Evolutionary conservation across 805 yeast species (phyloP), one percentile per base, ranked within the genome.

Genomic region (Cyberlindnera subsufficiens): DNA sequence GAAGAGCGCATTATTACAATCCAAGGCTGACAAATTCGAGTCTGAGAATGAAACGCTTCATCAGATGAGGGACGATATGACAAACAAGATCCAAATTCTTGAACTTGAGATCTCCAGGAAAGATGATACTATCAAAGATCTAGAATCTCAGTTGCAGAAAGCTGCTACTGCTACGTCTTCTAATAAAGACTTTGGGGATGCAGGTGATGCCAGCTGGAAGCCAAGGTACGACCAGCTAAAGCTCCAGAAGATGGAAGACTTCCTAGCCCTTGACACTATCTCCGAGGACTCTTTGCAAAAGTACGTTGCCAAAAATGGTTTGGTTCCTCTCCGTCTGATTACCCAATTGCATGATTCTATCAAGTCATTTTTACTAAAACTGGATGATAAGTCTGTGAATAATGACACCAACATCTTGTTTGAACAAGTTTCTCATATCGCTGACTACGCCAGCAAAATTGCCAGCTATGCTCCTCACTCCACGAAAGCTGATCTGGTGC

Each of bases 391-490:
- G 19, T 11, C 19, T 13, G 5, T 30, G 17, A 53, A 55, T 44
- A 42, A 47, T 59, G 37, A 38, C 54, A 53, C 35, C 42, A 45
- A 36, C 35, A 36, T 18, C 40, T 54, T 80, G 16, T 80, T 81
- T 56, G 77, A 74, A 17, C 64, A 71, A 39, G 70, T 77, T 27
- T 72, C 84, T 0, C 60, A 65, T 39, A 61, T 79, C 19, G 73
- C 80, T 4, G 62, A 74, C 6, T 39, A 63, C 25, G 56, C 66
- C 3, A 53, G 58, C 11, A 47, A 54, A 19, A 61, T 64, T 40
- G 54, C 63, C 3, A 49, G 45, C 20, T 54, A 49, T 39, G 59
- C 58, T 6, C 51, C 58, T 6, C 59, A 59, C 41, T 54, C 69
- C 44, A 69, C 75, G 45, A 63, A 68, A 56, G 61, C 79, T 35